A percentile compares a stretch with the other conserved stretches of the same genome.
phyloP scores from a whole-genome alignment of 805 yeast species.

The Candida succiphila region DNA sequence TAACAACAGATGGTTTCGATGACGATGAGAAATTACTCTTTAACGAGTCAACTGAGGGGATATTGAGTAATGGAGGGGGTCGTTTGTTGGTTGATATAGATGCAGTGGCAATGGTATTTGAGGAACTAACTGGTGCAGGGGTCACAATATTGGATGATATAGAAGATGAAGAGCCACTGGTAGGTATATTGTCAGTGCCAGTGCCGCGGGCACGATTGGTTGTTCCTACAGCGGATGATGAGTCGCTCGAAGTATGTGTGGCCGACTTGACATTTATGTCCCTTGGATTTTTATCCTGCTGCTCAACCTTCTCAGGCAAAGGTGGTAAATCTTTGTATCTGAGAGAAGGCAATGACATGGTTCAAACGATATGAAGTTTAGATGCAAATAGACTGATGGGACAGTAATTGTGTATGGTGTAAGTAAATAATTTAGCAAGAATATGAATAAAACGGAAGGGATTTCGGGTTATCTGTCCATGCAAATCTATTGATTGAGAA shows the following conservation, averaged over 20 bases:
- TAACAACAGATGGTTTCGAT: slow-evolving; percentile 1
- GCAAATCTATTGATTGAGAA: too few relatives aligned
- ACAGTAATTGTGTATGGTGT: too few relatives aligned
- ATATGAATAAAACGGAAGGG: too few relatives aligned
- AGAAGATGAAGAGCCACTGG: background rate
- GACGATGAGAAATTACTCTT: background rate
- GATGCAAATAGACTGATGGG: too few relatives aligned
- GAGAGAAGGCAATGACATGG: slow-evolving; percentile 4
- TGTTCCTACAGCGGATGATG: background rate
- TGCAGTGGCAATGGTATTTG: background rate
- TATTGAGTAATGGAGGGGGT: slow-evolving; percentile 7
- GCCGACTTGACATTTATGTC: background rate
- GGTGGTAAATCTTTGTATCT: slow-evolving; percentile 12
- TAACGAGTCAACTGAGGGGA: background rate
- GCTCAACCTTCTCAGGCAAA: slow-evolving; percentile 3
- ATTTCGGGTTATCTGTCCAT: too few relatives aligned
- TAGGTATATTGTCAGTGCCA: too few relatives aligned
- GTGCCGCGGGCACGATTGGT: too few relatives aligned
- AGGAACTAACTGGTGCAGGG: background rate
- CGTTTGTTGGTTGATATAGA: slow-evolving; percentile 1
- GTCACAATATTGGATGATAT: background rate
- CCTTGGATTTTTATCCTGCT: too few relatives aligned
- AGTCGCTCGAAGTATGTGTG: background rate
- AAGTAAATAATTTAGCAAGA: too few relatives aligned
- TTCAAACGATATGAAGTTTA: too few relatives aligned